Conservation (phyloP, 495 filamentous ascomycete species). For the Talaromyces nanjingensis region DNA sequence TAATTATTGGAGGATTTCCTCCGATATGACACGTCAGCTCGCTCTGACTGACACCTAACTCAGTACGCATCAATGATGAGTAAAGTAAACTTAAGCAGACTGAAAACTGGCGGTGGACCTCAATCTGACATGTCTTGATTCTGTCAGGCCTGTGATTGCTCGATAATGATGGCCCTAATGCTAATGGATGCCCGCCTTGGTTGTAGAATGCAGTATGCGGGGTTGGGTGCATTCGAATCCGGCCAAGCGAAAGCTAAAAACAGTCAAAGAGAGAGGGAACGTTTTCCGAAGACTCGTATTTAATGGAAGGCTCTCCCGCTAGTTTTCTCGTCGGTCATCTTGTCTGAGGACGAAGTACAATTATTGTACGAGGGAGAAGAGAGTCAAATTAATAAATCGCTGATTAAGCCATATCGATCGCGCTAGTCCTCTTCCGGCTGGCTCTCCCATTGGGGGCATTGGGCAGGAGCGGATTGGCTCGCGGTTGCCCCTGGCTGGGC, state of each 20-base stretch:
- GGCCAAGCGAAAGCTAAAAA: neutral
- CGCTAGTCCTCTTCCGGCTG: conserved; percentile 1
- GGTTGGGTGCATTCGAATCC: neutral
- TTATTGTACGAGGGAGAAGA: neutral
- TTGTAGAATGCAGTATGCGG: neutral
- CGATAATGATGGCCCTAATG: neutral
- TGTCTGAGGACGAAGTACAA: neutral
- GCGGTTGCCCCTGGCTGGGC: conserved; percentile 1
- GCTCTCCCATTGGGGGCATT: neutral
- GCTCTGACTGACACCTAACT: neutral
- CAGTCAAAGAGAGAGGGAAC: neutral
- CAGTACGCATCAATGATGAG: neutral
- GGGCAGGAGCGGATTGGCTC: conserved; percentile 6
- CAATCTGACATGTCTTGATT: neutral
- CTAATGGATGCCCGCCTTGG: neutral
- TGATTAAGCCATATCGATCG: neutral
- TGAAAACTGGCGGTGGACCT: neutral
- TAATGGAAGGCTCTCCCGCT: neutral
- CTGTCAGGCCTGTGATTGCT: neutral
- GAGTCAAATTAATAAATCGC: neutral
- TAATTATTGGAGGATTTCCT: neutral
- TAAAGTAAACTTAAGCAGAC: neutral
- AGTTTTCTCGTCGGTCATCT: neutral
- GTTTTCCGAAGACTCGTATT: neutral
- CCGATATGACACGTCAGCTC: conserved; percentile 3